Evolutionary conservation across 305 asterid genomes (phyloP), one percentile per base, ranked within the genome.

Genomic region (Lippia alba): DNA sequence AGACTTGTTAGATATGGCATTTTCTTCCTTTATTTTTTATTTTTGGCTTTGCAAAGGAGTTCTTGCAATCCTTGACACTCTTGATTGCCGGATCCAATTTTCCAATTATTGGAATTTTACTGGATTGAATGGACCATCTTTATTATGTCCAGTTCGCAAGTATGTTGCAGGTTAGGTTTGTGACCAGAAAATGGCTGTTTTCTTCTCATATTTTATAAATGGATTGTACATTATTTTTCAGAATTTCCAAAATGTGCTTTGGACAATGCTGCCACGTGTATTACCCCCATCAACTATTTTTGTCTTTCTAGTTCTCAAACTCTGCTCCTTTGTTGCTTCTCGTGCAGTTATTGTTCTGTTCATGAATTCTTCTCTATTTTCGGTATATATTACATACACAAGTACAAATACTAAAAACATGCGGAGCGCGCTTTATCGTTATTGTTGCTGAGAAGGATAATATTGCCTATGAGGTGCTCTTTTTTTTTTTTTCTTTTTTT

Each of bases 61-160:
- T 64, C 57, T 75, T 76, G 60, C 61, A 12, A 18, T 46, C 24
- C 63, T 12, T 14, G 61, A 41, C 69, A 64, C 70, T 55, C 64
- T 58, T 75, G 66, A 68, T 61, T 81, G 81, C 86, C 92, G 99
- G 97, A 92, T 81, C 91, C 99, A 75, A 95, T 82, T 83, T 98
- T 84, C 97, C 98, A 76, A 95, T 98, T 67, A 87, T 95, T 73
- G 99, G 99, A 54, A 92, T 87, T 83, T 82, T 95, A 67, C 82
- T 95, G 75, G 99, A 95, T 76, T 97, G 99, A 66, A 90, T 95
- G 96, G 99, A 95, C 80, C 89, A 71, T 61, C 98, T 95, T 77
- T 92, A 97, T 80, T 87, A n/a, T n/a, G 96, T 82, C 84, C 92
- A 20, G 99, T 92, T 72, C 98, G 99, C 83, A 95, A 95, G 82